Evolutionary conservation across 2,329 filamentous ascomycete genomes (phyloP).

Genomic region (Endocalyx cinctus): DNA sequence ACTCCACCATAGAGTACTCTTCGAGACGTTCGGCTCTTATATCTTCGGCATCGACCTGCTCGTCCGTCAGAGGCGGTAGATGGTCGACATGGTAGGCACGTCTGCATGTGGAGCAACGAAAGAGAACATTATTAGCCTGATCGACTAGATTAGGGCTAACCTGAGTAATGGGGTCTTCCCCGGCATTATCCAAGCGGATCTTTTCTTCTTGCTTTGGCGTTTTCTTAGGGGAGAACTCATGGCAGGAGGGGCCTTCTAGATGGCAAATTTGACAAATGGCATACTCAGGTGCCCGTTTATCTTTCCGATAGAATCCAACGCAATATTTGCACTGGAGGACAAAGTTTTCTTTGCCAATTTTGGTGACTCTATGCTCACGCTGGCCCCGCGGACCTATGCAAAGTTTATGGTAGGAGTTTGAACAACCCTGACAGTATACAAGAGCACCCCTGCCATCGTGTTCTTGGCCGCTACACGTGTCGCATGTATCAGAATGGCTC

Average conservation of each 20-base stretch:
- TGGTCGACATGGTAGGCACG: conserved; percentile 83
- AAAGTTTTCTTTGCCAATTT: conserved; percentile 70
- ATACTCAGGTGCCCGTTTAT: conserved; percentile 63
- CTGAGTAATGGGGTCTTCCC: conserved; percentile 67
- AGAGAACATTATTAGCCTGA: conserved; percentile 71
- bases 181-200: conserved; percentile 71
- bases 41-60: conserved; percentile 37
- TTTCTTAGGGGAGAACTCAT: conserved; percentile 67
- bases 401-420: conserved; percentile 71
- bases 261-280: conserved; percentile 69
- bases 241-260: conserved; percentile 61
- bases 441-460: conserved; percentile 61
- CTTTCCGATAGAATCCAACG: conserved; percentile 64
- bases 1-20: conserved; percentile 65
- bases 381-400: conserved; percentile 71
- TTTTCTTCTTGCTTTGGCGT: conserved; percentile 79
- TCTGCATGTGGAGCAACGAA: conserved; percentile 74
- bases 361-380: conserved; percentile 87
- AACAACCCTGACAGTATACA: conserved; percentile 89
- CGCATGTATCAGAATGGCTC: conserved; percentile 67
- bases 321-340: conserved; percentile 89
- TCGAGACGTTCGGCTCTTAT: conserved; percentile 59
- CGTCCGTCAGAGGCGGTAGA: conserved; percentile 50
- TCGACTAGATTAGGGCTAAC: conserved; percentile 65
- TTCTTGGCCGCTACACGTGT: conserved; percentile 59